These are phyloP conservation scores for Tricholoma furcatifolium DNA, from an alignment of 768 basidiomycete genomes.

Conservation along the genomic window DNA sequence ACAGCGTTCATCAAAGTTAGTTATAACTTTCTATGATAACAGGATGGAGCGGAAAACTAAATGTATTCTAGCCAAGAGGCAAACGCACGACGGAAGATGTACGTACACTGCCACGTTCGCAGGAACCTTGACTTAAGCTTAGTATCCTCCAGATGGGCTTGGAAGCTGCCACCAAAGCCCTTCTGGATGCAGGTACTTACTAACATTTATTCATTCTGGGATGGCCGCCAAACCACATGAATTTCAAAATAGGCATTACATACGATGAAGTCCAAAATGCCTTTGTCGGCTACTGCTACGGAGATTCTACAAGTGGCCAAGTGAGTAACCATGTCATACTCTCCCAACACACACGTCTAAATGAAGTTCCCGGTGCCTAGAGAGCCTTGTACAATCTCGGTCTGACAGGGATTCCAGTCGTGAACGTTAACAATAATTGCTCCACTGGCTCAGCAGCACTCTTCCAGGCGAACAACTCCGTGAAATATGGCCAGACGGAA, in stretches of 20 bases:
- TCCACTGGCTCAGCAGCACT: conserved; percentile 81
- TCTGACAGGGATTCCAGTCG: conserved; percentile 79
- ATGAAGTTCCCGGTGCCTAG: conserved; percentile 33
- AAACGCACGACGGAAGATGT: conserved; percentile 72
- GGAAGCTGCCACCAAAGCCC: conserved; percentile 84
- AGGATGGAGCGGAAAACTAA: not conserved
- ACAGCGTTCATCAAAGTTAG: conserved; percentile 78
- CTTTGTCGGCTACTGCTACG: conserved; percentile 76
- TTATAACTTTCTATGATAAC: not conserved
- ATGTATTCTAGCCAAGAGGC: conserved; percentile 56
- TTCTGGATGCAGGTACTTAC: conserved; percentile 73
- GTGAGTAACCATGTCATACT: conserved; percentile 29
- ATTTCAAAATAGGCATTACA: conserved; percentile 63
- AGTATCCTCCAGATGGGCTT: conserved; percentile 64
- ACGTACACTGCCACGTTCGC: conserved; percentile 21
- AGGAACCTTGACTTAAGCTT: not conserved
- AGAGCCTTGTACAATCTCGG: conserved; percentile 81
- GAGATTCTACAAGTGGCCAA: conserved; percentile 78
- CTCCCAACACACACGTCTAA: not conserved
- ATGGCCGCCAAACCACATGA: not conserved
- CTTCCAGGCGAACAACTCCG: conserved; percentile 67
- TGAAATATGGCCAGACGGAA: conserved; percentile 68
- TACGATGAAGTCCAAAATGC: conserved; percentile 77
- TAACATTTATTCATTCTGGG: not conserved
- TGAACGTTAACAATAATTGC: conserved; percentile 89